Percentiles rank a stretch among this genome's conserved stretches.
These are phyloP conservation scores for Chenopodium quinoa DNA, from an alignment of 148 eudicot species.

Conservation along the genomic window DNA sequence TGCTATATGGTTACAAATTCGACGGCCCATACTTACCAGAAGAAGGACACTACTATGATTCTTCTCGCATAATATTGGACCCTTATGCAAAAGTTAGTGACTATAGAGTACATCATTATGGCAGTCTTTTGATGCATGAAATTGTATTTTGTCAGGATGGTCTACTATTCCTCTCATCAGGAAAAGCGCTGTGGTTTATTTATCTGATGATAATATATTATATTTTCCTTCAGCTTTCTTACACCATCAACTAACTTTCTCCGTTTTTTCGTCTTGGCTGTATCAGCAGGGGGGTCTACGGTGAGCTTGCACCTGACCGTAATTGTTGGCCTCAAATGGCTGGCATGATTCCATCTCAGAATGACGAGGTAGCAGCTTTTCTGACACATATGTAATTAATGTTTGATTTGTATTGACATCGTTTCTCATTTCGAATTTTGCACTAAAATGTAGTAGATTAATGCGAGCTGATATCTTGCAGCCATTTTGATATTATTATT, in stretches of 20 bases:
- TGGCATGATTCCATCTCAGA: constrained; percentile 65
- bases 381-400: neutral
- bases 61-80: constrained; percentile 68
- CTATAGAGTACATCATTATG: neutral
- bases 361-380: constrained; percentile 53
- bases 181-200: neutral
- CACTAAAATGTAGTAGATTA: neutral
- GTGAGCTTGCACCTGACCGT: constrained; percentile 64
- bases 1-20: constrained; percentile 80
- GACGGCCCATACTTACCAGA: constrained; percentile 75
- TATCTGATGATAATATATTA: neutral
- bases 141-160: constrained; percentile 9
- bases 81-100: constrained; percentile 88
- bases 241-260: constrained; percentile 16
- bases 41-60: constrained; percentile 78
- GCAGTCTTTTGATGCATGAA: constrained; percentile 4
- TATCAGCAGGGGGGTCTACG: constrained; percentile 82
- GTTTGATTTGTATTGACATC: neutral
- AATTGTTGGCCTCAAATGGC: constrained; percentile 96
- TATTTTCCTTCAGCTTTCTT: neutral
- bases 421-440: neutral
- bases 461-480: neutral
- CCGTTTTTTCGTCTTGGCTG: constrained; percentile 53
- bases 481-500: neutral
- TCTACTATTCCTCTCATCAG: neutral